Base-by-base conservation (phyloP, 805 yeast species). In the Yamadazyma phyllophila region DNA sequence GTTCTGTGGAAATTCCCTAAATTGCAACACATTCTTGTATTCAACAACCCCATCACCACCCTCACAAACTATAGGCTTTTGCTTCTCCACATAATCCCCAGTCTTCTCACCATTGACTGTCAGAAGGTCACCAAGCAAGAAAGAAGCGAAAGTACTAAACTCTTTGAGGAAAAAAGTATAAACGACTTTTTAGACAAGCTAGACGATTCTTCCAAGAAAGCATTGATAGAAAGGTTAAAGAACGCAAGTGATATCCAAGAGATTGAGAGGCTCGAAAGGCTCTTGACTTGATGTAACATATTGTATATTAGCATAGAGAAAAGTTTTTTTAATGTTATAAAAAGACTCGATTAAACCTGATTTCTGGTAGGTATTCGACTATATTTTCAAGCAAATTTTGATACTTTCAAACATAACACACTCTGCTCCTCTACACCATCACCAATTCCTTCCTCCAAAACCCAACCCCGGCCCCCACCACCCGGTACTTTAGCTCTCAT, bases 241-340 rank as follows among this genome's bases (percentile, higher is more conserved):
- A 68, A 65, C 27, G 96, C 97, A 1, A 74, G 81, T 3, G 80
- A 82, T 42, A 59, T 91, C 46, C 86, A 77, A 5, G 97, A 91
- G 51, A 86, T 52, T 4, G 53, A 52, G 32, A 33, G 49, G 20
- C 29, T 52, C 12, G 53, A 49, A 32, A 36, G 43, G n/a, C 10
- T 47, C 7, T 13, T 42, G 13, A 26, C 29, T n/a, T 14, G 13
- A 36, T n/a, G 31, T 29, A 29, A n/a, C 31, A 29, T 29, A 29
- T 10, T 29, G 31, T 29, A 32, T 32, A 31, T 9, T 31, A 32
- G 36, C 4, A 29, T 29, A n/a, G 4, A 29, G 24, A 20, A 20
- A 20, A 20, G 24, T 20, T 20, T 20, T 20, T 20, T 20, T 20
- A 20, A 20, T 20, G 13, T 13, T 13, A 13, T 11, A 29, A 29